Conservation (phyloP, 352 stramenopile genomes). For the Pythium chondricola region DNA sequence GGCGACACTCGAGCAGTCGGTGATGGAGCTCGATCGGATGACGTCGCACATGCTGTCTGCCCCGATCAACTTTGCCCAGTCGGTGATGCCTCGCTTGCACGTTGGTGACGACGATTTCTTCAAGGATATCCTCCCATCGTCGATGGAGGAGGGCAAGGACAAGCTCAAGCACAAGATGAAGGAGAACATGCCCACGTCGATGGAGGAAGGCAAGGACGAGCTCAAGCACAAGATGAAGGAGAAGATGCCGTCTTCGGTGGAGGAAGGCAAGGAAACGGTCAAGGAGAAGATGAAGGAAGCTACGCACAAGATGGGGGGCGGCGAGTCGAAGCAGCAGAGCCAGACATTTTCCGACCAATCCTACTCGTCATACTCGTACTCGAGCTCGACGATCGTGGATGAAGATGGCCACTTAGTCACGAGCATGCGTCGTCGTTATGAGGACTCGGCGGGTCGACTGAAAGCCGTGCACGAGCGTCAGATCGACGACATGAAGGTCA, state of each 20-base stretch:
- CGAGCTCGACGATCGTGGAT: slow-evolving; percentile 58
- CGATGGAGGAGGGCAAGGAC: slow-evolving; percentile 15
- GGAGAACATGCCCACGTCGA: slow-evolving; percentile 2
- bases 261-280: slow-evolving; percentile 1
- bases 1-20: slow-evolving; percentile 56
- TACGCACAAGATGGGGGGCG: slow-evolving; percentile 4
- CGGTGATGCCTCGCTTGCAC: slow-evolving; percentile 14
- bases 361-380: slow-evolving; percentile 58
- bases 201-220: slow-evolving; percentile 3
- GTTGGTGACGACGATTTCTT: slow-evolving; percentile 48
- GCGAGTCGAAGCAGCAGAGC: slow-evolving; percentile 1
- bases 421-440: slow-evolving; percentile 57
- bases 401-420: slow-evolving; percentile 43
- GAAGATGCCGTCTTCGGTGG: slow-evolving; percentile 2
- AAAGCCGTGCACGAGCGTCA: slow-evolving; percentile 68
- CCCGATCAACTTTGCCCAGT: slow-evolving; percentile 23
- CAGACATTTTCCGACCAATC: slow-evolving; percentile 11
- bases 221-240: neutral
- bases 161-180: slow-evolving; percentile 1
- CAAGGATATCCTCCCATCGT: slow-evolving; percentile 29
- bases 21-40: slow-evolving; percentile 51
- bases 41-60: slow-evolving; percentile 23
- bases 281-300: neutral
- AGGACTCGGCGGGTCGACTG: slow-evolving; percentile 62
- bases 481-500: slow-evolving; percentile 59